Evolutionary conservation across 148 eudicot genomes (phyloP).

Genomic region (Euryodendron excelsum): DNA sequence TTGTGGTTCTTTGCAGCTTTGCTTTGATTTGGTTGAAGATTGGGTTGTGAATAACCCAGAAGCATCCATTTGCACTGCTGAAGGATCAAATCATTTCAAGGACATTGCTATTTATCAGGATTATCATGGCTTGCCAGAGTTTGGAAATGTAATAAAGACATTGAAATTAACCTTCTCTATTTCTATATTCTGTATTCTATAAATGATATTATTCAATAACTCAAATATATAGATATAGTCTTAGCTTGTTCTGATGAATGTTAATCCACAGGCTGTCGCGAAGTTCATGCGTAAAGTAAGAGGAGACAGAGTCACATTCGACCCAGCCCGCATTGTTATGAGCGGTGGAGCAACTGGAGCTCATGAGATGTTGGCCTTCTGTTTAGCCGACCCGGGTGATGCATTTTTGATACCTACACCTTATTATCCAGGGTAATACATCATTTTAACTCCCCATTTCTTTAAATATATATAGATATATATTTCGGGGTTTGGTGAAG

Average conservation of each 20-base stretch:
- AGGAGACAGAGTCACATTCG: conserved; percentile 42
- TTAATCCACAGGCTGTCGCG: conserved; percentile 40
- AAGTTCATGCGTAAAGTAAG: conserved; percentile 53
- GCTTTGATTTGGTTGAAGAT: conserved; percentile 46
- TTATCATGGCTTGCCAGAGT: conserved; percentile 62
- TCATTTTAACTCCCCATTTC: not conserved
- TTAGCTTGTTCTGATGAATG: not conserved
- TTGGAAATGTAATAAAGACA: conserved; percentile 38
- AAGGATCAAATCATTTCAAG: conserved; percentile 42
- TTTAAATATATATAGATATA: too few relatives aligned
- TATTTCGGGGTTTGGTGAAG: too few relatives aligned
- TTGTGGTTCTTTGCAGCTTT: conserved; percentile 38
- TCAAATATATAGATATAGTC: too few relatives aligned
- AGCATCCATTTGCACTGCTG: conserved; percentile 49
- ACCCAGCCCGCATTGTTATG: conserved; percentile 55
- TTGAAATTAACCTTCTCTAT: too few relatives aligned
- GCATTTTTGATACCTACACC: conserved; percentile 61
- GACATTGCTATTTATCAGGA: conserved; percentile 61
- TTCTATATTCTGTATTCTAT: too few relatives aligned
- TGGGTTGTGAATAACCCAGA: conserved; percentile 51
- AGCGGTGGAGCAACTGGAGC: conserved; percentile 68
- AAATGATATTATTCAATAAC: too few relatives aligned
- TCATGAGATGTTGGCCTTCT: conserved; percentile 48
- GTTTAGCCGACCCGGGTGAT: conserved; percentile 57
- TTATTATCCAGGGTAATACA: conserved; percentile 52